These are phyloP conservation scores for Podospora pseudocomata DNA, from an alignment of 495 filamentous ascomycete genomes.

Conservation along the genomic window DNA sequence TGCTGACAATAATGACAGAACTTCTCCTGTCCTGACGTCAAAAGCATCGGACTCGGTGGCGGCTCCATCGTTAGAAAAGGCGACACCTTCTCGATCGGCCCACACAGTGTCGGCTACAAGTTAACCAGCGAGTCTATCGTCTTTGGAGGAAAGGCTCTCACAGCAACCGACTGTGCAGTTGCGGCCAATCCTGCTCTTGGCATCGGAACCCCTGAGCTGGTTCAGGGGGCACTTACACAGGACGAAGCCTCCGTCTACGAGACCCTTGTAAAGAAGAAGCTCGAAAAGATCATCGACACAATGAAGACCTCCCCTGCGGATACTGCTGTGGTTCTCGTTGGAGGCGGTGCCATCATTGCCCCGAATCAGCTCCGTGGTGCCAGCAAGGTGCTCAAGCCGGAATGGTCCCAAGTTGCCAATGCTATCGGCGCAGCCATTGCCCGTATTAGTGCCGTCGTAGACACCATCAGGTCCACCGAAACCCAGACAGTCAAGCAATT, in stretches of 20 bases:
- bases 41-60: conserved; percentile 52
- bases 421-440: conserved; percentile 56
- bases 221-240: conserved; percentile 19
- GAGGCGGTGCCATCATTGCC: conserved; percentile 39
- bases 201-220: conserved; percentile 27
- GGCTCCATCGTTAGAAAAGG: conserved; percentile 47
- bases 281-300: conserved; percentile 47
- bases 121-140: conserved; percentile 46
- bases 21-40: conserved; percentile 47
- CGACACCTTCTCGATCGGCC: conserved; percentile 44
- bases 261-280: conserved; percentile 28
- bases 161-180: conserved; percentile 51
- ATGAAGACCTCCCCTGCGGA: conserved; percentile 49
- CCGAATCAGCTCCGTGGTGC: conserved; percentile 32
- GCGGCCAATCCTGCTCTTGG: conserved; percentile 28
- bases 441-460: conserved; percentile 46
- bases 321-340: conserved; percentile 45
- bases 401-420: conserved; percentile 48
- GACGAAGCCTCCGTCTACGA: conserved; percentile 23
- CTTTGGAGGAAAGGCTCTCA: conserved; percentile 48
- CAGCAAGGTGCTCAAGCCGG: conserved; percentile 35
- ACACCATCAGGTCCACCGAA: conserved; percentile 36
- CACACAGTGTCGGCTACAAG: conserved; percentile 55
- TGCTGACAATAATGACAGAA: conserved; percentile 25
- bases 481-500: conserved; percentile 26